Conservation (phyloP, 179 eudicot genomes). For the Silene noctiflora region DNA sequence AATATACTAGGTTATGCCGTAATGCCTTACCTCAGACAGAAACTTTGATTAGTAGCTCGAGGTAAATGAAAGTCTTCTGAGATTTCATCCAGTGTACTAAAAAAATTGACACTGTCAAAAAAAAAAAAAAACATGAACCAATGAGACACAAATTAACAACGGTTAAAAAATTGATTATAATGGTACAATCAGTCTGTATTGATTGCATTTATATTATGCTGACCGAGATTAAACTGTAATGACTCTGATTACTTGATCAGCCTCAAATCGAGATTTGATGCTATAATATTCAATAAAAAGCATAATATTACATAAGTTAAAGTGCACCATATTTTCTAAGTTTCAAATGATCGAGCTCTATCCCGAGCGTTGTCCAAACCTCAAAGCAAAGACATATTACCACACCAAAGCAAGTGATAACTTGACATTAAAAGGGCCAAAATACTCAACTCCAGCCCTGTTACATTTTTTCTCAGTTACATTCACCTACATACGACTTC, state of each 20-base stretch:
- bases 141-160: neutral
- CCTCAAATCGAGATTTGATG: too few species aligned
- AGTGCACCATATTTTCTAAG: too few species aligned
- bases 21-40: neutral
- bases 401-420: neutral
- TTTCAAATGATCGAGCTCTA: too few species aligned
- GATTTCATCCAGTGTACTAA: neutral
- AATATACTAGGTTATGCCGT: neutral
- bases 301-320: too few species aligned
- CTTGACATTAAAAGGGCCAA: neutral
- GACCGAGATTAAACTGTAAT: too few species aligned
- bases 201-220: too few species aligned
- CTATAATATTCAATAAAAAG: too few species aligned
- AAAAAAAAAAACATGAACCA: neutral
- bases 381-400: constrained; percentile 1
- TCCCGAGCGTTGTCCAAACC: neutral
- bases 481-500: neutral
- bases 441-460: neutral
- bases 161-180: neutral
- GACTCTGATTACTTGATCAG: too few species aligned
- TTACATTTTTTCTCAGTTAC: neutral
- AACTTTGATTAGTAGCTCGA: neutral
- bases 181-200: too few species aligned
- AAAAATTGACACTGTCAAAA: neutral
- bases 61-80: neutral